Conservation (phyloP, 148 eudicot genomes). For the Agrostemma githago region DNA sequence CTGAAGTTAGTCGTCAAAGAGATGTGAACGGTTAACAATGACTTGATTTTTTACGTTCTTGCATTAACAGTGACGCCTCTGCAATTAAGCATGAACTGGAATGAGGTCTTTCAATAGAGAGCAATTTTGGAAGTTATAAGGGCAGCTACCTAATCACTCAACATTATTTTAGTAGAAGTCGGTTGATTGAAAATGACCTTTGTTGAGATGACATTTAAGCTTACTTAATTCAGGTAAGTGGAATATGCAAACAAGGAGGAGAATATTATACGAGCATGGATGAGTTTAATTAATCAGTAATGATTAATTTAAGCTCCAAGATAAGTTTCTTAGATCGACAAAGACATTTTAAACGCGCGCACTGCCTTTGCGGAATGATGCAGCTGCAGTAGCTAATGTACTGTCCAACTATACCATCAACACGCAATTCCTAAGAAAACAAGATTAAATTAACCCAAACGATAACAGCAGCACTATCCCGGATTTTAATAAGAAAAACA, state of each 20-base stretch:
- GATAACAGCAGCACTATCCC: conserved; percentile 10
- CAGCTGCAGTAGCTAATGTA: conserved; percentile 3
- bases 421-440: conserved; percentile 11
- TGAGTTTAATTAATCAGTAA: conserved; percentile 14
- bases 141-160: conserved; percentile 22
- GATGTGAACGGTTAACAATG: conserved; percentile 2
- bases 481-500: conserved; percentile 15
- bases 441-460: conserved; percentile 10
- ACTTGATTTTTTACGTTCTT: background rate
- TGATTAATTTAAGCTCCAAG: conserved; percentile 16
- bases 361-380: conserved; percentile 22
- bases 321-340: conserved; percentile 13
- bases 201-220: conserved; percentile 13
- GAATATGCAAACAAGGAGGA: conserved; percentile 9
- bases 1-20: conserved; percentile 1
- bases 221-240: conserved; percentile 16
- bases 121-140: conserved; percentile 20
- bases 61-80: conserved; percentile 13
- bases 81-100: conserved; percentile 6
- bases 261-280: conserved; percentile 9
- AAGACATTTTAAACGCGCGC: conserved; percentile 1
- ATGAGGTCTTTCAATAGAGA: conserved; percentile 15
- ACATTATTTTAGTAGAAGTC: conserved; percentile 22
- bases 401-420: conserved; percentile 15
- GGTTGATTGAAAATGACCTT: conserved; percentile 23